Conservation (phyloP, 1,139 yeast genomes). For the Protomyces gravidus region DNA sequence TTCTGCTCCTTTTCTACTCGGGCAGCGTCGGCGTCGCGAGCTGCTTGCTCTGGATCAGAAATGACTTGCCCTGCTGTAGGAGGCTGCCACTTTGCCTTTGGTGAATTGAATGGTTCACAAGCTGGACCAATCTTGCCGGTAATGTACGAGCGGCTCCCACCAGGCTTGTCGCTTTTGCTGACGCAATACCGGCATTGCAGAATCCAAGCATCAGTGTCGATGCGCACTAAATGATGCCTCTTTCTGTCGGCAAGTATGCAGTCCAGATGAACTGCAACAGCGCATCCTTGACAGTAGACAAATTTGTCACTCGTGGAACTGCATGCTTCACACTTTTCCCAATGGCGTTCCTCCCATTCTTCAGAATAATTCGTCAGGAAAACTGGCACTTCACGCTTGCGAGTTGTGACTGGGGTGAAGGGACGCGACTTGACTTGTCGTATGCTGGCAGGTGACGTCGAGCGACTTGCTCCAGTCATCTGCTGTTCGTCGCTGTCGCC, state of each 20-base stretch:
- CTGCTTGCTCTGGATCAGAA: not conserved
- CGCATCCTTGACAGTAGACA: conserved; percentile 34
- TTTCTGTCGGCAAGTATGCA: conserved; percentile 22
- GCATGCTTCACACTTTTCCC: conserved; percentile 30
- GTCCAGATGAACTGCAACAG: conserved; percentile 32
- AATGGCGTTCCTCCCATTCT: conserved; percentile 31
- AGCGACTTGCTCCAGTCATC: not conserved
- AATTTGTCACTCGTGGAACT: conserved; percentile 12
- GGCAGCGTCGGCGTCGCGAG: conserved; percentile 5
- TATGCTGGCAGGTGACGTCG: not conserved
- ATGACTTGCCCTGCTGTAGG: not conserved
- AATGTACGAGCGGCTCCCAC: conserved; percentile 29
- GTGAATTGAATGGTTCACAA: conserved; percentile 18
- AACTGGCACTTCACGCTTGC: conserved; percentile 6
- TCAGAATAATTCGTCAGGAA: conserved; percentile 16
- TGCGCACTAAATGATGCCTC: conserved; percentile 23
- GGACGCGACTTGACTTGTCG: not conserved
- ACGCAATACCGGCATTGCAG: conserved; percentile 33
- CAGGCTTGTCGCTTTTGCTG: conserved; percentile 13
- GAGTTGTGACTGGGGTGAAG: not conserved
- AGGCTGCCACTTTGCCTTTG: not conserved
- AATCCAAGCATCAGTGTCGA: conserved; percentile 21
- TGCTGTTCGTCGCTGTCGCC: not conserved
- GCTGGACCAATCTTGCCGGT: conserved; percentile 29
- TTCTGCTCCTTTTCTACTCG: conserved; percentile 9